Evolutionary conservation across 495 filamentous ascomycete species (phyloP), one percentile per base, ranked within the genome.

Genomic region (Aspergillus steynii): DNA sequence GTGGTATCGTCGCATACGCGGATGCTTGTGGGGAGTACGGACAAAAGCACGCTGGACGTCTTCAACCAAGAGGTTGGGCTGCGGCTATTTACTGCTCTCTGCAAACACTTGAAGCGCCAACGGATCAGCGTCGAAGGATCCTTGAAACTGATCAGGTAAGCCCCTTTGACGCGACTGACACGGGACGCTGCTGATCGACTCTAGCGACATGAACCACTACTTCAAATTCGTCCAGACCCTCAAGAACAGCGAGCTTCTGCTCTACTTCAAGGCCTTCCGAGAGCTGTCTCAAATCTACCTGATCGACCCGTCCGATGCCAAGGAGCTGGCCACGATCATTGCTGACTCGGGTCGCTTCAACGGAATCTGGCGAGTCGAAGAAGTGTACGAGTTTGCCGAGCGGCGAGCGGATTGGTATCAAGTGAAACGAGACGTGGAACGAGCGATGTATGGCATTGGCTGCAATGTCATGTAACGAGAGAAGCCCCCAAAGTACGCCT

Each of bases 31-130:
- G 95, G 95, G 29, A 94, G 90, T 71, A 97, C 93, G 2, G 95
- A 99, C 70, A 98, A 98, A 77, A 93, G 89, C 68, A 93, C 96
- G 80, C 86, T 99, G 25, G 95, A 99, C 68, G 95, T 98, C 25
- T 99, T 99, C 79, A 97, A 96, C 73, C 93, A 96, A 77, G 95
- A 99, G 77, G 94, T 98, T 29, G 96, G 95, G 1, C 81, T 98
- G 46, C 88, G 96, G 20, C 83, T 98, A 20, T 98, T 98, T 74
- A 85, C 88, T 0, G 90, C 89, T 14, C 74, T 98, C 42, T 97
- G 93, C 80, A 98, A 99, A 72, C 96, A 99, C 75, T 83, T 99
- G 56, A 98, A 98, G 78, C 87, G 96, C 47, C 95, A 98, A 74
- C 86, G 95, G 61, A 86, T 99, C 74, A 91, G 87, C 67, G 89